Evolutionary conservation across 2,329 filamentous ascomycete genomes (phyloP).

Genomic region (Incumbomyces lentus): DNA sequence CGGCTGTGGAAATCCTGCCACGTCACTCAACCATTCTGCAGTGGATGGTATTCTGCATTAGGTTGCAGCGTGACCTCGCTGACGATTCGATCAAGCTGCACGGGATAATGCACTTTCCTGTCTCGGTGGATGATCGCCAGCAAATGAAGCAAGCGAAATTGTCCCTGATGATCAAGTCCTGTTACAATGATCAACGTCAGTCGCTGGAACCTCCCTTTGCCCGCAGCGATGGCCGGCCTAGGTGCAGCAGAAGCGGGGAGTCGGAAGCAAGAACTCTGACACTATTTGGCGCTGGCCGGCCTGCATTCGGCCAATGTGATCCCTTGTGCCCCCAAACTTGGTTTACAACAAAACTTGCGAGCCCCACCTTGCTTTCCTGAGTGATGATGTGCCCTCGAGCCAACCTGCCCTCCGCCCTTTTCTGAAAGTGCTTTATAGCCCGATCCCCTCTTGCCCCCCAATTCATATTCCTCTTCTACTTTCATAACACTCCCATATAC

Average conservation of each 20-base stretch:
- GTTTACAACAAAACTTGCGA: neutral
- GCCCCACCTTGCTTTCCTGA: conserved; percentile 1
- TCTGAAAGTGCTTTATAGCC: conserved; percentile 2
- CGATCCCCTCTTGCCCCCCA: neutral
- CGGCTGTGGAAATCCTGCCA: conserved; percentile 1
- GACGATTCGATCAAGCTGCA: conserved; percentile 6
- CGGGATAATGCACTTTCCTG: conserved; percentile 1
- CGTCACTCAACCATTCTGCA: conserved; percentile 7
- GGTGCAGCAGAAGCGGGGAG: conserved; percentile 3
- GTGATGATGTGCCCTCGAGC: neutral
- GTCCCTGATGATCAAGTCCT: conserved; percentile 7
- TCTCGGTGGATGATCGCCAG: neutral
- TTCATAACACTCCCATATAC: neutral
- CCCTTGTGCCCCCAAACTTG: neutral
- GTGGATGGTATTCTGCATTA: conserved; percentile 4
- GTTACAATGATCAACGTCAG: conserved; percentile 1
- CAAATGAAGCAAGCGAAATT: conserved; percentile 5
- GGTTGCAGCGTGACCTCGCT: neutral
- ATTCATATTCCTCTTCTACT: neutral
- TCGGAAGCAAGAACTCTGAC: neutral
- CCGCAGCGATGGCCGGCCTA: neutral
- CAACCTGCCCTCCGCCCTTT: neutral
- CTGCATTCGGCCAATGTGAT: conserved; percentile 1
- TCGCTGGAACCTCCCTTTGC: neutral
- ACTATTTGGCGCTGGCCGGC: conserved; percentile 2